These are phyloP conservation scores for Cichorium intybus DNA, from an alignment of 140 eudicot genomes.

Conservation along the genomic window DNA sequence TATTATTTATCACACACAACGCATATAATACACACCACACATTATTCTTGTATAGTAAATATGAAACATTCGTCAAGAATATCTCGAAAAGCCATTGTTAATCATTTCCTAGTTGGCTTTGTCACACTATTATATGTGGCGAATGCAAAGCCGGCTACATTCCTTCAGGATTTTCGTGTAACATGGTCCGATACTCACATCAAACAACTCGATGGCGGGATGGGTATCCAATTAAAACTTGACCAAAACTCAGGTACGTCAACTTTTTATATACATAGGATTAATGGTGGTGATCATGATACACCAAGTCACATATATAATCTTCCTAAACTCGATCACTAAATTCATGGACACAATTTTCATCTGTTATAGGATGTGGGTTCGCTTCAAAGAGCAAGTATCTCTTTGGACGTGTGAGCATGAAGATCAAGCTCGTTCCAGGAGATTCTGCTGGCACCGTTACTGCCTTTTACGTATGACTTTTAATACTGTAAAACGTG, in stretches of 20 bases:
- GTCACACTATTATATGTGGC: conserved; percentile 8
- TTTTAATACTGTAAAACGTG: neutral
- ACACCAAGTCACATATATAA: neutral
- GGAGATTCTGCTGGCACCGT: conserved; percentile 94
- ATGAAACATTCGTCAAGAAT: conserved; percentile 20
- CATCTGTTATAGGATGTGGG: conserved; percentile 58
- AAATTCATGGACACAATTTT: neutral
- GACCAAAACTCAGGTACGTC: conserved; percentile 74
- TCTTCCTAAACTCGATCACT: neutral
- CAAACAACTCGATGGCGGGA: conserved; percentile 70
- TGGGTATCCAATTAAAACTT: conserved; percentile 67
- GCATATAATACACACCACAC: conserved; percentile 1
- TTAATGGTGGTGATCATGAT: neutral
- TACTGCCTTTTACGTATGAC: conserved; percentile 69
- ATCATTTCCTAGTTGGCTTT: conserved; percentile 10
- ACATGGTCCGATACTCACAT: conserved; percentile 84
- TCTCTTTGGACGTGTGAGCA: conserved; percentile 71
- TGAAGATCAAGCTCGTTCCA: conserved; percentile 77
- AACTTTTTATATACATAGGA: neutral
- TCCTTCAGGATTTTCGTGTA: conserved; percentile 57
- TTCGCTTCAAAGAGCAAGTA: conserved; percentile 65
- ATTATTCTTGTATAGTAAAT: conserved; percentile 16
- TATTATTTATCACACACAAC: conserved; percentile 14
- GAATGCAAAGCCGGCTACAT: conserved; percentile 65
- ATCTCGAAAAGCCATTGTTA: neutral